Conservation (phyloP, 2,329 filamentous ascomycete species). For the Aspergillus sp. region DNA sequence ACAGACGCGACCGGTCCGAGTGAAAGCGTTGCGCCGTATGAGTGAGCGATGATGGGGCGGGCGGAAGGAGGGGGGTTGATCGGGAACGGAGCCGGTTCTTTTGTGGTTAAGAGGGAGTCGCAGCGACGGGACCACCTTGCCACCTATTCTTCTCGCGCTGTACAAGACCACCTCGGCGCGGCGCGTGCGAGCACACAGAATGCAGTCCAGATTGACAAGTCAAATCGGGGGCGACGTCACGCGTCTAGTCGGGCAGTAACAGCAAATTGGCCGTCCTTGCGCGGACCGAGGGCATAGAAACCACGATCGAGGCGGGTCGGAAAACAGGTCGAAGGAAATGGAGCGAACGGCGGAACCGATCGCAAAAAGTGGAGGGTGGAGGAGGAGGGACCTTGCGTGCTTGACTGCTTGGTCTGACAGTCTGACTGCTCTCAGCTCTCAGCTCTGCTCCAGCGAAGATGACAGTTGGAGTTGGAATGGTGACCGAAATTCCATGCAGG, state of each 20-base stretch:
- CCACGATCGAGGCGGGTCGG: background rate
- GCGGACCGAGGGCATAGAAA: constrained; percentile 20
- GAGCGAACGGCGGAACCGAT: constrained; percentile 4
- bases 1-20: background rate
- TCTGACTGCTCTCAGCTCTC: no score
- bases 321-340: constrained; percentile 1
- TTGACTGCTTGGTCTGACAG: background rate
- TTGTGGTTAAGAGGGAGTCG: background rate
- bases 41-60: background rate
- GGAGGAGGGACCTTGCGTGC: background rate
- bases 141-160: constrained; percentile 1
- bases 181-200: constrained; percentile 9
- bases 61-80: background rate
- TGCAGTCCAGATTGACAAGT: constrained; percentile 17
- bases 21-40: background rate
- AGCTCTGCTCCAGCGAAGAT: background rate
- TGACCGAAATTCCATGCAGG: background rate
- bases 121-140: constrained; percentile 3
- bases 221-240: background rate
- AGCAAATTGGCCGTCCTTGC: constrained; percentile 4
- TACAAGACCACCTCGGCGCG: constrained; percentile 13
- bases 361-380: background rate
- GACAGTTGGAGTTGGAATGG: background rate
- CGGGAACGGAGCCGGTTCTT: background rate
- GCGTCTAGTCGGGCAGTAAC: constrained; percentile 11